Evolutionary conservation across 257 asterid genomes (phyloP), one percentile per base, ranked within the genome.

Genomic region (Solanum okadae): DNA sequence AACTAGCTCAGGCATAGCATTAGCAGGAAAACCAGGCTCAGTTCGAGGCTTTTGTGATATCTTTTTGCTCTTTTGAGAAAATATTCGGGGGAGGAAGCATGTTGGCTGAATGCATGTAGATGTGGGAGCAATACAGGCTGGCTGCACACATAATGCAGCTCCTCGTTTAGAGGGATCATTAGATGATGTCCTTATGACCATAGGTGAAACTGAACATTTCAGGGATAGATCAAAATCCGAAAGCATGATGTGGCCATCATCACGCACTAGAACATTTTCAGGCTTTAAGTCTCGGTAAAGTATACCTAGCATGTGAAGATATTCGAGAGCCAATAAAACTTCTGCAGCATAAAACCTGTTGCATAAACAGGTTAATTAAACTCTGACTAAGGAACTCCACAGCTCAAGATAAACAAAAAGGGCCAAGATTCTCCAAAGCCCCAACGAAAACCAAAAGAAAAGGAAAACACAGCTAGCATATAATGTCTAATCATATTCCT

Each of bases 191-290:
- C 86, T 88, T 86, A 90, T 63, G 6, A 90, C 88, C n/a, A 89
- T 90, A 14, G 91, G 92, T 20, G 92, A 90, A 83, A 90, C 90
- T 75, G 91, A 82, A 88, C 92, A 90, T 88, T 88, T 88, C 34
- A 90, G 86, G 88, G 91, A 88, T 63, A 88, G 92, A 78, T 90
- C 92, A 77, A 90, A 90, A 63, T 90, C 92, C 2, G 92, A 90
- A 38, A 90, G 92, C 92, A 90, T 90, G 86, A 88, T 90, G 76
- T 90, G 92, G 35, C 92, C 92, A 84, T 90, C 92, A 10, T 90
- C 92, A 16, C 92, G 91, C 27, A 88, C 92, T 70, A 90, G 87
- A 86, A 90, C 87, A 20, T 90, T 90, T 88, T 90, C 92, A 27
- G 92, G 92, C 73, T 90, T 90, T 56, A 90, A 71, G 88, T 90